A percentile compares a stretch with the other conserved stretches of the same genome.
Evolutionary conservation across 2,329 filamentous ascomycete species (phyloP).

Genomic region (Truncatella angustata): DNA sequence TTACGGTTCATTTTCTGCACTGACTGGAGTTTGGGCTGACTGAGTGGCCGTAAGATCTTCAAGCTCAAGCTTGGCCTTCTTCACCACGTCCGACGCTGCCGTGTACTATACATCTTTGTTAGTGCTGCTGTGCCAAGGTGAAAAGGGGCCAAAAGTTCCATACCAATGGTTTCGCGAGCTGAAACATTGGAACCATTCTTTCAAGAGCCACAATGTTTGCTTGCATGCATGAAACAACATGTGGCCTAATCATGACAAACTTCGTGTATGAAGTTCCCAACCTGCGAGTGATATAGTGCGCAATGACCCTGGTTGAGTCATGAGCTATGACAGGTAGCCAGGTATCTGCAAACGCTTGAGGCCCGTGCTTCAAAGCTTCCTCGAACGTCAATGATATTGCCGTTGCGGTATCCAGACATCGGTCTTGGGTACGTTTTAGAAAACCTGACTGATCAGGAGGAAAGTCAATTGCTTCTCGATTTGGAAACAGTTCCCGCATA

Average conservation of each 20-base stretch:
- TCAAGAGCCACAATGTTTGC: slow-evolving; percentile 13
- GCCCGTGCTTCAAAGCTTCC: slow-evolving; percentile 14
- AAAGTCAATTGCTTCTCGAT: not conserved
- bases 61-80: not conserved
- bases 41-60: not conserved
- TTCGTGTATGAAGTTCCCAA: not conserved
- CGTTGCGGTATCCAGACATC: slow-evolving; percentile 23
- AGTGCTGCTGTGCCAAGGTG: not conserved
- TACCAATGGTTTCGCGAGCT: slow-evolving; percentile 12
- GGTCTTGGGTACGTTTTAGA: slow-evolving; percentile 17
- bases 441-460: slow-evolving; percentile 20
- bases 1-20: not conserved
- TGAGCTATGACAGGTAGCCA: slow-evolving; percentile 14
- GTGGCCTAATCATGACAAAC: not conserved
- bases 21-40: not conserved
- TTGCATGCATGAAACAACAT: slow-evolving; percentile 8
- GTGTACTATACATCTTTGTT: not conserved
- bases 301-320: slow-evolving; percentile 12
- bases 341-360: slow-evolving; percentile 12
- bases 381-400: slow-evolving; percentile 22
- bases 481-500: slow-evolving; percentile 9
- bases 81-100: not conserved
- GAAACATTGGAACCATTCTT: slow-evolving; percentile 13
- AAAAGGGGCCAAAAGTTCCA: not conserved
- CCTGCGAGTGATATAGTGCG: slow-evolving; percentile 8